Percentiles rank a stretch among this genome's conserved stretches.
Conservation (phyloP, 2,329 filamentous ascomycete species). For the Aspergillus hiratsukae region DNA sequence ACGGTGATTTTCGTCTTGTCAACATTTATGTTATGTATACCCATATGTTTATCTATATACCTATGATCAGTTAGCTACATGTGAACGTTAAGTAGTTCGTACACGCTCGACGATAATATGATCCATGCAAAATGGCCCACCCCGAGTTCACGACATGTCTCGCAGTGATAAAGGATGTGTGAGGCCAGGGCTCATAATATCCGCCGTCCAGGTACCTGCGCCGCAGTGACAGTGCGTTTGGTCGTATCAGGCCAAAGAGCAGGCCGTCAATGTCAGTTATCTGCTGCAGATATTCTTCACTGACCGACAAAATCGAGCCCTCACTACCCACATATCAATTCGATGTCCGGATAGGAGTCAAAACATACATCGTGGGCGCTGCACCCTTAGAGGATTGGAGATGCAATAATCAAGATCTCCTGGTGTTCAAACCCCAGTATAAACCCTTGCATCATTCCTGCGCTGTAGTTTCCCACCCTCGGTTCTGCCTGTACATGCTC, state of each 20-base stretch:
- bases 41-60: background rate
- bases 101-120: background rate
- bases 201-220: slow-evolving; percentile 2
- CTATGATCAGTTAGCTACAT: background rate
- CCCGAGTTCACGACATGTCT: slow-evolving; percentile 5
- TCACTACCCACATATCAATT: background rate
- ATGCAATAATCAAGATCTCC: too few relatives aligned
- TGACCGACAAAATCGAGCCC: background rate
- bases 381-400: slow-evolving; percentile 2
- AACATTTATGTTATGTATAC: background rate
- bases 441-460: slow-evolving; percentile 3
- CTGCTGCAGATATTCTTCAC: too few relatives aligned
- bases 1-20: background rate
- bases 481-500: background rate
- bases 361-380: background rate
- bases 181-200: background rate
- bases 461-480: slow-evolving; percentile 3
- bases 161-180: slow-evolving; percentile 5
- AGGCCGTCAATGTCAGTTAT: background rate
- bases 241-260: background rate
- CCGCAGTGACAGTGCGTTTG: too few relatives aligned
- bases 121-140: background rate
- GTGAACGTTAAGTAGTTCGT: too few relatives aligned
- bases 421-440: slow-evolving; percentile 2
- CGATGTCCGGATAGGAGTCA: background rate